Evolutionary conservation across 2,329 filamentous ascomycete genomes (phyloP).

Genomic region (Venturia effusa): DNA sequence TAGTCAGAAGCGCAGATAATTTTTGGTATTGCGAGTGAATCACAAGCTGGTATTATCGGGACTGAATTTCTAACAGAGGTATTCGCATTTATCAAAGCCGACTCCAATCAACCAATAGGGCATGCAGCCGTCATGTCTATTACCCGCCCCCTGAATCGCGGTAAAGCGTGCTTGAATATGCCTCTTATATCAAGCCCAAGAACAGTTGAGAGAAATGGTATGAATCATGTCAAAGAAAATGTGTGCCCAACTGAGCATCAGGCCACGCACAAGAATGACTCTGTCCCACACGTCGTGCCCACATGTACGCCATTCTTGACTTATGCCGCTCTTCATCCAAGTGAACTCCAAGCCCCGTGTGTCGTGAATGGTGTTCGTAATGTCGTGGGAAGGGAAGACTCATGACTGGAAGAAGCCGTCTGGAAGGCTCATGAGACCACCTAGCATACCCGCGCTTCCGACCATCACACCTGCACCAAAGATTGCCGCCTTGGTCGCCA

Average conservation of each 20-base stretch:
- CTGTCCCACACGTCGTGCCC: background rate
- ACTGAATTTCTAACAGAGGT: background rate
- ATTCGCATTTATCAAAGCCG: background rate
- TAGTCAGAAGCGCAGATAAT: too few relatives aligned
- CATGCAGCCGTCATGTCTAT: background rate
- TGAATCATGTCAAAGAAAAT: background rate
- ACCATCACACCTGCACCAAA: background rate
- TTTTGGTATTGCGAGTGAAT: background rate
- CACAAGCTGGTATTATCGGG: background rate
- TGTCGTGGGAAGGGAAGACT: background rate
- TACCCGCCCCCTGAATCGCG: background rate
- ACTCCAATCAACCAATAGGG: background rate
- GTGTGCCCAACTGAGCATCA: background rate
- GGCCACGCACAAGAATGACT: background rate
- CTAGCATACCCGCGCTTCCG: background rate
- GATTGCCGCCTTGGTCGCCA: background rate
- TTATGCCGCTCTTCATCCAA: background rate
- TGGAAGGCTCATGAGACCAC: constrained; percentile 5
- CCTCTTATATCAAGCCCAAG: background rate
- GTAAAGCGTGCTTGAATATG: background rate
- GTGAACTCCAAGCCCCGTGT: background rate
- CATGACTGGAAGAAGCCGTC: constrained; percentile 6
- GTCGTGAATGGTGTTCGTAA: background rate
- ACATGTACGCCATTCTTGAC: background rate
- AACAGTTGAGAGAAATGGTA: background rate